Base-by-base conservation (phyloP, 169 alveolate genomes). In the Eimeria zaria region DNA sequence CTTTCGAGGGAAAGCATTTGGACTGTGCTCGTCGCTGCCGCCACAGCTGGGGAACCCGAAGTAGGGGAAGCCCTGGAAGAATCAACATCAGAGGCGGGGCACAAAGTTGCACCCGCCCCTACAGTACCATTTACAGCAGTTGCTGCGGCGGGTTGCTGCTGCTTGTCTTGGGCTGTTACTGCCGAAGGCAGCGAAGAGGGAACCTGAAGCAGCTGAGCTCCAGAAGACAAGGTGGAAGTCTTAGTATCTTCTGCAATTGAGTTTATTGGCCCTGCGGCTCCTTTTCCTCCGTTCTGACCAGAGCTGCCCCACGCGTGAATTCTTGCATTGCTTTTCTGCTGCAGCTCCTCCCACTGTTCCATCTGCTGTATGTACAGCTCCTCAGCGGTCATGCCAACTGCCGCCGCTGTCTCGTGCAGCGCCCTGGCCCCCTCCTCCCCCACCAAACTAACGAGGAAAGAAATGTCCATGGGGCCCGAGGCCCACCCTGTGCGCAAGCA, bases 281-380 rank as follows among this genome's bases (percentile, higher is more conserved):
- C 36, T 60, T 30, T 58, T 44, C 16, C 60, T 20, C 55, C n/a
- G 39, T 60, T 53, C 44, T 58, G 78, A 4, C 71, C 48, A 30
- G 48, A 16, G 30, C 48, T 24, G 48, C 69, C 73, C 12, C 33
- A 7, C 36, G 60, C 85, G 62, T 51, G 89, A 14, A 12, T 55
- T 30, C 30, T 16, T 41, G 20, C 44, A 30, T 33, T 11, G 80
- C 41, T 5, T 39, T 44, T 84, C 69, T 60, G 69, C 81, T 73
- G 90, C 89, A 53, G 53, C 44, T 73, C 76, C 46, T 92, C 84
- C 93, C 87, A 78, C 67, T 92, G 90, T 69, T 41, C 81, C 85
- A 46, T 64, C 93, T 92, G 96, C 55, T 80, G 88, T 33, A 92
- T 58, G 76, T 80, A 92, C 85, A 92, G 92, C 93, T 92, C 88